These are phyloP conservation scores for Nothomitra cinnamomea DNA, from an alignment of 2,329 filamentous ascomycete species.

Conservation along the genomic window DNA sequence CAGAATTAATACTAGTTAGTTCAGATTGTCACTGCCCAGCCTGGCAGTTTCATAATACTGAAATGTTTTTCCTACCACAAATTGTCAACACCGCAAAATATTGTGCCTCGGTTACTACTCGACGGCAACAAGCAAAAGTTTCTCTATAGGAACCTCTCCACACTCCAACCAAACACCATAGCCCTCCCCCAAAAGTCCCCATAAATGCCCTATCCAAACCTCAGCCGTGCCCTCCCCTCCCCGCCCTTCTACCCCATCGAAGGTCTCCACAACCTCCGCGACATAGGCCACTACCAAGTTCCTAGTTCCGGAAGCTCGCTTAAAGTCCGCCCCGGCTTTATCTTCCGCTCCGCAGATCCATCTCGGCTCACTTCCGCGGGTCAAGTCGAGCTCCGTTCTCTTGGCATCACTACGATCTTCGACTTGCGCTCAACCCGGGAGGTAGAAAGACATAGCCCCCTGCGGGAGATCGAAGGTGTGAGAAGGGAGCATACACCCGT, in stretches of 20 bases:
- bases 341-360: conserved; percentile 56
- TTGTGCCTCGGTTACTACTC: too few relatives aligned
- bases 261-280: conserved; percentile 51
- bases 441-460: conserved; percentile 21
- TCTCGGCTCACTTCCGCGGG: conserved; percentile 38
- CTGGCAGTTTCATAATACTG: too few relatives aligned
- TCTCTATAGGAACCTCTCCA: too few relatives aligned
- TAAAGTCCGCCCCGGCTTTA: conserved; percentile 31
- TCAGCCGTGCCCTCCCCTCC: neutral
- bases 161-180: too few relatives aligned
- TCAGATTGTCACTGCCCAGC: too few relatives aligned
- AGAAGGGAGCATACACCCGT: conserved; percentile 44
- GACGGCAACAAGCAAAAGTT: too few relatives aligned
- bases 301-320: conserved; percentile 17
- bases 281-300: conserved; percentile 40
- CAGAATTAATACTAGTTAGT: too few relatives aligned
- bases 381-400: conserved; percentile 29
- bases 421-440: conserved; percentile 44
- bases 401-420: conserved; percentile 49
- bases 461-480: conserved; percentile 33
- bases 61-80: too few relatives aligned
- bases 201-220: too few relatives aligned
- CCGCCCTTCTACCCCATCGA: conserved; percentile 26
- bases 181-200: too few relatives aligned
- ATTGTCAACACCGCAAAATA: too few relatives aligned